A percentile compares a stretch with the other conserved stretches of the same genome.
Evolutionary conservation across 208 protist species (phyloP).

Genomic region (Leishmania gerbilli): DNA sequence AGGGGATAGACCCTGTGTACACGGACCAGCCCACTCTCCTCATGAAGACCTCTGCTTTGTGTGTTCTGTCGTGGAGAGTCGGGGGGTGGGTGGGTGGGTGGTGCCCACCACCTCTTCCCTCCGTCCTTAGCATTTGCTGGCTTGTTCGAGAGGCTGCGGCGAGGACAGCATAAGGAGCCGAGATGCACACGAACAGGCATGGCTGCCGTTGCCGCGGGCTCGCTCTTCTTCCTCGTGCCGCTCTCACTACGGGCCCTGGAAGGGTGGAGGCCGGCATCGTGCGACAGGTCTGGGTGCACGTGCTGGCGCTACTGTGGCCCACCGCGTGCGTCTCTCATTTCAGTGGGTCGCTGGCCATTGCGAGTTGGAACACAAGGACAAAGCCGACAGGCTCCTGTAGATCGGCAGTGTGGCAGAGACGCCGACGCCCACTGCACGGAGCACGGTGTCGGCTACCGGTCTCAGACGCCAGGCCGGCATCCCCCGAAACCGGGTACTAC

Average conservation of each 20-base stretch:
- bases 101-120: not conserved
- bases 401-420: not conserved
- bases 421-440: not conserved
- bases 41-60: not conserved
- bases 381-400: not conserved
- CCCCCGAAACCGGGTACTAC: not conserved
- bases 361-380: not conserved
- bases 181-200: no score
- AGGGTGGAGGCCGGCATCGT: not conserved
- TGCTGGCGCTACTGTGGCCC: not conserved
- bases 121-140: no score
- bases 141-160: not conserved
- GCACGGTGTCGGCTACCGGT: not conserved
- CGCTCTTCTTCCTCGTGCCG: not conserved
- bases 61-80: not conserved
- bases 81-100: no score
- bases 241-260: not conserved
- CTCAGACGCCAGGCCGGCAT: not conserved
- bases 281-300: not conserved
- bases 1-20: not conserved
- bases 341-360: not conserved
- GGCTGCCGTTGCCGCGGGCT: not conserved
- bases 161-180: not conserved
- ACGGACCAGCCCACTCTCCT: not conserved
- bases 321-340: not conserved